Percentiles rank a stretch among this genome's conserved stretches.
These are phyloP conservation scores for Fusarium sp. DNA, from an alignment of 2,329 filamentous ascomycete genomes.

Conservation along the genomic window DNA sequence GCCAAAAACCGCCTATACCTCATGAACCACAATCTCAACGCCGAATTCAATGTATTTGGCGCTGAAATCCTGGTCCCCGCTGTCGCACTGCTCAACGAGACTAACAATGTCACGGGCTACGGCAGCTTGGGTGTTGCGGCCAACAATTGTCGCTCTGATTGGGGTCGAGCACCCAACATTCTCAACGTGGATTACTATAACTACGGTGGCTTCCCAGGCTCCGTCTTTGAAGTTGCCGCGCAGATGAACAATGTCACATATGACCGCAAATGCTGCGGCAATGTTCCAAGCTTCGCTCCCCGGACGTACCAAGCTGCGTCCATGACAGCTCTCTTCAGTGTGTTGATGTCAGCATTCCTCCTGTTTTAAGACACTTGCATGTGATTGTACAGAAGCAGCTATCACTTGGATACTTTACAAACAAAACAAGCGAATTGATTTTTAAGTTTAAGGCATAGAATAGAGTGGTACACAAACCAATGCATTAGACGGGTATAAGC, in stretches of 20 bases:
- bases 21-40: conserved; percentile 92
- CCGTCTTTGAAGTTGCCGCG: conserved; percentile 81
- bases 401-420: conserved; percentile 14
- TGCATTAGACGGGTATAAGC: conserved; percentile 27
- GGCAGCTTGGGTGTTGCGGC: conserved; percentile 76
- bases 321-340: conserved; percentile 38
- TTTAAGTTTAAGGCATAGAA: conserved; percentile 32
- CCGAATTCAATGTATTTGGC: conserved; percentile 76
- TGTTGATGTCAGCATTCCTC: conserved; percentile 39
- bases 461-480: conserved; percentile 15
- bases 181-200: conserved; percentile 91
- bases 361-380: conserved; percentile 28
- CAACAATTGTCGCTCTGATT: conserved; percentile 70
- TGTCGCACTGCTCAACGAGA: conserved; percentile 75
- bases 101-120: conserved; percentile 74
- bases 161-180: conserved; percentile 79
- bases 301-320: conserved; percentile 40
- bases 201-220: conserved; percentile 72
- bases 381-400: background rate
- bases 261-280: conserved; percentile 64
- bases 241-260: conserved; percentile 79
- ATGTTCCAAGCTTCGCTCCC: conserved; percentile 55
- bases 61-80: conserved; percentile 77
- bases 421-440: conserved; percentile 33
- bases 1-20: conserved; percentile 78